Percentiles rank a stretch among this genome's conserved stretches.
These are phyloP conservation scores for Mrakia frigida DNA, from an alignment of 768 basidiomycete genomes.

Conservation along the genomic window DNA sequence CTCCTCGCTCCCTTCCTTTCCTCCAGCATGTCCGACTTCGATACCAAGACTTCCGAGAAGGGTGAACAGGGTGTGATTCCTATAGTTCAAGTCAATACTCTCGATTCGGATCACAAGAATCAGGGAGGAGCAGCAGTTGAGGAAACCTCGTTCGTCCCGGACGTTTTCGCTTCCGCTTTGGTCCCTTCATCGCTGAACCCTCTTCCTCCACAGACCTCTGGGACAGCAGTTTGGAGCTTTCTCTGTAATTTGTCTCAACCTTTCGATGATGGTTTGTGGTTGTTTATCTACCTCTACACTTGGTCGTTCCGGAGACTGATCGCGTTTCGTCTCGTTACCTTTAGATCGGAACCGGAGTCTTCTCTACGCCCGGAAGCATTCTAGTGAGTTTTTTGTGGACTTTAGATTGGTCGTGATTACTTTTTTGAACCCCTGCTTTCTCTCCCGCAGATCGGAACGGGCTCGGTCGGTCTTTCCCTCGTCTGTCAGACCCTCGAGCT, in stretches of 20 bases:
- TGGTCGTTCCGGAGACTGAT: neutral
- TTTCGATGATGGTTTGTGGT: slow-evolving; percentile 1
- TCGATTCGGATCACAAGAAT: neutral
- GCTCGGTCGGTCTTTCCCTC: slow-evolving; percentile 30
- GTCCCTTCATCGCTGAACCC: neutral
- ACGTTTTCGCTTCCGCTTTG: neutral
- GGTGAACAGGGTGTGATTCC: neutral
- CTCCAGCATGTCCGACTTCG: neutral
- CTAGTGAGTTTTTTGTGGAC: neutral
- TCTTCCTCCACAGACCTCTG: neutral
- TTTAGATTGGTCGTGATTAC: too few species aligned
- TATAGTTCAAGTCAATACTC: neutral
- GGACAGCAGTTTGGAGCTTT: slow-evolving; percentile 2
- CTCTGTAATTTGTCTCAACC: slow-evolving; percentile 18
- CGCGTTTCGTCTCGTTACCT: neutral
- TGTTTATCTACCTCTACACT: neutral
- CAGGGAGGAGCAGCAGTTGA: slow-evolving; percentile 5
- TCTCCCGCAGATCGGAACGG: neutral
- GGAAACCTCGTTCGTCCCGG: neutral
- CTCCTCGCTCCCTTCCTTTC: neutral
- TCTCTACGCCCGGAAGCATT: slow-evolving; percentile 28
- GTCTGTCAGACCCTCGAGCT: neutral
- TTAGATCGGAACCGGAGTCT: slow-evolving; percentile 32
- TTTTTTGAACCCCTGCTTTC: too few species aligned
- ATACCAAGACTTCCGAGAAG: neutral